Conservation (phyloP, 2,329 filamentous ascomycete species). For the Arthrobotrys pseudoclavata region DNA sequence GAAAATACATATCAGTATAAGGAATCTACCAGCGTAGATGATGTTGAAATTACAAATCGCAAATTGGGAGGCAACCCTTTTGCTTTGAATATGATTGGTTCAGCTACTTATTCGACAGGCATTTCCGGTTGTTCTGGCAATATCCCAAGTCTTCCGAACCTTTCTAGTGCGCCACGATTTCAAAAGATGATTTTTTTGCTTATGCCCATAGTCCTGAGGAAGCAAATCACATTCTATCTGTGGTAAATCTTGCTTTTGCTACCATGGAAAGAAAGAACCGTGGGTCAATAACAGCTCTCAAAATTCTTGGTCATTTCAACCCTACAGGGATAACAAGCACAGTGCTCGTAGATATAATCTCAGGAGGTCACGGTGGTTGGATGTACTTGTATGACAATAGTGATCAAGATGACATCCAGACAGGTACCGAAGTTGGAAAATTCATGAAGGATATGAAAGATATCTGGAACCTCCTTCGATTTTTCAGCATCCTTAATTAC, state of each 20-base stretch:
- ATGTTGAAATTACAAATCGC: not conserved
- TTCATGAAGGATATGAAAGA: not conserved
- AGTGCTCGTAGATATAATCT: too few species aligned
- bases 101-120: not conserved
- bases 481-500: not conserved
- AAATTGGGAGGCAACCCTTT: not conserved
- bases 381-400: too few species aligned
- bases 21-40: not conserved
- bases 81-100: not conserved
- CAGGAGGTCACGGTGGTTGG: too few species aligned
- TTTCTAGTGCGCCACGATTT: not conserved
- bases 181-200: not conserved
- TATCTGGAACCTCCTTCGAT: not conserved
- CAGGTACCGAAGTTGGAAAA: not conserved
- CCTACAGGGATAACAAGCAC: not conserved
- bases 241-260: not conserved
- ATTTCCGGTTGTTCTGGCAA: not conserved
- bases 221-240: not conserved
- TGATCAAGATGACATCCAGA: not conserved
- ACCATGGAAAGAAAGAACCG: not conserved
- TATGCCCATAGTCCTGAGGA: not conserved
- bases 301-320: not conserved
- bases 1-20: not conserved
- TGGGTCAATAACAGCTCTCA: not conserved
- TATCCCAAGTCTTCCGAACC: not conserved